Evolutionary conservation across 139 green algal genomes (phyloP), one percentile per base, ranked within the genome.

Genomic region (Chlamydomonas urium): DNA sequence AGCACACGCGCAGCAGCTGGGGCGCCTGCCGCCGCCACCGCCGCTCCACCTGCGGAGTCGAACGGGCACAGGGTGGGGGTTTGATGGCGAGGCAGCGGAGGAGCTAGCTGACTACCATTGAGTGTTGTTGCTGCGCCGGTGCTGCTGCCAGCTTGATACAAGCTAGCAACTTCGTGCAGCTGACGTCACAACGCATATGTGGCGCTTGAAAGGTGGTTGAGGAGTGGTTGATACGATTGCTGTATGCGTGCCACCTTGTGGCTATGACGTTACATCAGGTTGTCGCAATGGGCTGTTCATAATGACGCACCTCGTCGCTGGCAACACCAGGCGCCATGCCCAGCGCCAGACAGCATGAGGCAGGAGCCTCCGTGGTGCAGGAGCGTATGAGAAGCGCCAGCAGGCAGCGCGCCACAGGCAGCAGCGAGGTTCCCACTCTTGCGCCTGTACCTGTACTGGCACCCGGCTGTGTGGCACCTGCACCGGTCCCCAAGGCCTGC

Each of bases 331-430:
- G 32, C 60, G n/a, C 60, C 33, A 67, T 26, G 5, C 65, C 69
- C 42, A 83, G 53, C 0, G 60, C 50, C 47, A 75, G 67, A 57
- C 76, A 78, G 59, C 72, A 81, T 58, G 68, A 31, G 24, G 29
- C 6, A 2, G 65, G 31, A 3, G 76, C 38, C 19, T 65, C 0
- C 0, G 63, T 34, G 34, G 47, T 72, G 24, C 84, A 70, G 31
- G 74, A 76, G 45, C 82, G 78, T 36, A 90, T 76, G 50, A 90
- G 57, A 59, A 88, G 70, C 4, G 82, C 82, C 33, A 90, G 65
- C 23, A 45, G 17, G 47, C 48, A 26, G 75, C 83, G 21, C 83
- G 73, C 0, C 56, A 79, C 65, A 2, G 45, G 83, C 32, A 48
- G 38, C 36, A n/a, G 72, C 29, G 1, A 48, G 66, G 19, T 74